Percentiles rank a stretch among this genome's conserved stretches.
Evolutionary conservation across 345 rosid species (phyloP).

Genomic region (Lumnitzera littorea): DNA sequence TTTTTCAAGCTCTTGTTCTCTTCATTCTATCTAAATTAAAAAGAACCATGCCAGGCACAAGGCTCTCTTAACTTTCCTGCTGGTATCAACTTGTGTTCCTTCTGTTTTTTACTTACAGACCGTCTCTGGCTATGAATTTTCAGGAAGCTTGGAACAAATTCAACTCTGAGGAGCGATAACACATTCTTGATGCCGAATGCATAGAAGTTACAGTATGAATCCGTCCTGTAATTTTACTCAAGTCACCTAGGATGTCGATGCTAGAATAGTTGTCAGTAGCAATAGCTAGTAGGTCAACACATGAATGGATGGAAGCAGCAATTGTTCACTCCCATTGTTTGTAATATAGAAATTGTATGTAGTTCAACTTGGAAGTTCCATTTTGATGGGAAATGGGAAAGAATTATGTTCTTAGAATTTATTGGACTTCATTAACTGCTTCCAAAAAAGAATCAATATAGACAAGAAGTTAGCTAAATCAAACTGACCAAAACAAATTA

Average conservation of each 20-base stretch:
- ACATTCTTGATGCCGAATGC: not conserved
- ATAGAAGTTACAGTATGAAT: not conserved
- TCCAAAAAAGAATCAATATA: too few species aligned
- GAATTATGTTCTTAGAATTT: too few species aligned
- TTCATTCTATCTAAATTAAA: too few species aligned
- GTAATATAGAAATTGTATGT: not conserved
- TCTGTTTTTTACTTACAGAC: not conserved
- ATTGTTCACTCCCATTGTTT: not conserved
- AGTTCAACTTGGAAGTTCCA: not conserved
- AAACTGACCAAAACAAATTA: too few species aligned
- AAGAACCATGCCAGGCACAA: too few species aligned
- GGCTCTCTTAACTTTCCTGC: too few species aligned
- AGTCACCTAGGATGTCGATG: not conserved
- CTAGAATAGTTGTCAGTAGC: not conserved
- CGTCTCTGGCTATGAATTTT: slow-evolving; percentile 10
- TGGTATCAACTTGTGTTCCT: not conserved
- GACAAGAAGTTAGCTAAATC: too few species aligned
- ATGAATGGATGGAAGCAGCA: slow-evolving; percentile 3
- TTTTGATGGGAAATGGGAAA: too few species aligned
- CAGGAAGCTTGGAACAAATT: slow-evolving; percentile 98
- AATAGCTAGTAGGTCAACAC: not conserved
- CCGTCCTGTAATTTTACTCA: too few species aligned
- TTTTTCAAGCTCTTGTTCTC: too few species aligned
- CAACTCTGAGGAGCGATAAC: slow-evolving; percentile 86
- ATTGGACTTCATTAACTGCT: too few species aligned